Evolutionary conservation across 2,329 filamentous ascomycete species (phyloP).

Genomic region (Colletotrichum liaoningense): DNA sequence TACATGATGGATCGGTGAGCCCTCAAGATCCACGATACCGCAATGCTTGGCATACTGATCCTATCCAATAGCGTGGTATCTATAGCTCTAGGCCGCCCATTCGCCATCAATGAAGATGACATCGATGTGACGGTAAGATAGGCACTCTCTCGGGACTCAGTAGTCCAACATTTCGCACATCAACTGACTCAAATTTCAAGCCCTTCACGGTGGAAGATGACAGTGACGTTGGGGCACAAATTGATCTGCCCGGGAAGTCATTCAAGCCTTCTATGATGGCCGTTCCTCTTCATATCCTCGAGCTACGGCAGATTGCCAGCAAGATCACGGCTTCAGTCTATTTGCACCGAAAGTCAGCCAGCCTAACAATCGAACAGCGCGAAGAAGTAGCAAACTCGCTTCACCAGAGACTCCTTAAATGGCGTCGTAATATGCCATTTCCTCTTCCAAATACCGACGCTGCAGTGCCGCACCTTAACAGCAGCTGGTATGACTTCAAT

Average conservation of each 20-base stretch:
- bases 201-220: not conserved
- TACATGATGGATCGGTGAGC: slow-evolving; percentile 60
- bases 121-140: slow-evolving; percentile 51
- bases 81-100: slow-evolving; percentile 55
- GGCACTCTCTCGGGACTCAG: not conserved
- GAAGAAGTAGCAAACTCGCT: slow-evolving; percentile 47
- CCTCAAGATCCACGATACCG: not conserved
- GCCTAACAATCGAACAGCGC: slow-evolving; percentile 38
- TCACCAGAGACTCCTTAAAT: slow-evolving; percentile 54
- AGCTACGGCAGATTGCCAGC: slow-evolving; percentile 53
- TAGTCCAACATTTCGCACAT: not conserved
- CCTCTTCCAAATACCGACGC: slow-evolving; percentile 51
- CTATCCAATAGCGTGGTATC: slow-evolving; percentile 50
- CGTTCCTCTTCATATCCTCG: slow-evolving; percentile 55
- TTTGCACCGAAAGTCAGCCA: slow-evolving; percentile 36
- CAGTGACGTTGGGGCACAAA: not conserved
- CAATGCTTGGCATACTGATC: not conserved
- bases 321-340: slow-evolving; percentile 53
- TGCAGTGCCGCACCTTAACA: slow-evolving; percentile 55
- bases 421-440: slow-evolving; percentile 58
- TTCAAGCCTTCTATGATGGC: slow-evolving; percentile 50
- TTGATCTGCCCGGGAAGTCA: slow-evolving; percentile 31
- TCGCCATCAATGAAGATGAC: slow-evolving; percentile 58
- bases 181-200: not conserved
- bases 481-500: slow-evolving; percentile 59